Base-by-base conservation (phyloP, 2,329 filamentous ascomycete species). In the Didymella lethalis region DNA sequence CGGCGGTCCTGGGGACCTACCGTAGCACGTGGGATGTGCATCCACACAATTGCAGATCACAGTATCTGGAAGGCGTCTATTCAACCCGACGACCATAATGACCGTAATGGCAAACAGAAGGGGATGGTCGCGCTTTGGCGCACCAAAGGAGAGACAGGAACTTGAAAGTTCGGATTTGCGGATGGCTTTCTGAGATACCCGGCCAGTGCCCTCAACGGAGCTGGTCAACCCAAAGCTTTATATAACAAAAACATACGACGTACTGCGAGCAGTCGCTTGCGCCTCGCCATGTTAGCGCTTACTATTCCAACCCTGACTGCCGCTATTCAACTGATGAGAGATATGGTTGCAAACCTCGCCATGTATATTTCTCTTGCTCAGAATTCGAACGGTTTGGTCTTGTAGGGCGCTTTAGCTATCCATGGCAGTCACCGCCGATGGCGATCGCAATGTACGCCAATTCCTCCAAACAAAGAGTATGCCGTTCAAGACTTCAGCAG, bases 21-120 rank as follows among this genome's bases (percentile, higher is more conserved):
- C 23, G 28, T 7, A 25, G 56, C 51, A 59, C 56, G 54, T 46
- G 56, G 50, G 50, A 54, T 59, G 56, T 59, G 56, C 51, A 61
- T 61, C 31, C 41, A 45, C 34, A 36, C n/a, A 40, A 36, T 56
- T 54, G 49, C 28, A 57, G 57, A 57, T 57, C 25, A 53, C 49
- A 66, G 72, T 71, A 71, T 73, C 54, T 65, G 64, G 66, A 67
- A 72, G 73, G 74, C 72, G 74, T 77, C 75, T 63, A 68, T 77
- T 77, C 75, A 77, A 76, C 75, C 73, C 70, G 72, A 77, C 75
- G 74, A 70, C 74, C 69, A 48, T 71, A 62, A 73, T 61, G 66
- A 71, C 61, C 63, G 54, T 61, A 59, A 68, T 64, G 51, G 40
- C 41, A 34, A 18, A 52, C 41, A 44, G 25, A 28, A 34, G 46